Evolutionary conservation across 148 eudicot species (phyloP).

Genomic region (Camellia sinensis): DNA sequence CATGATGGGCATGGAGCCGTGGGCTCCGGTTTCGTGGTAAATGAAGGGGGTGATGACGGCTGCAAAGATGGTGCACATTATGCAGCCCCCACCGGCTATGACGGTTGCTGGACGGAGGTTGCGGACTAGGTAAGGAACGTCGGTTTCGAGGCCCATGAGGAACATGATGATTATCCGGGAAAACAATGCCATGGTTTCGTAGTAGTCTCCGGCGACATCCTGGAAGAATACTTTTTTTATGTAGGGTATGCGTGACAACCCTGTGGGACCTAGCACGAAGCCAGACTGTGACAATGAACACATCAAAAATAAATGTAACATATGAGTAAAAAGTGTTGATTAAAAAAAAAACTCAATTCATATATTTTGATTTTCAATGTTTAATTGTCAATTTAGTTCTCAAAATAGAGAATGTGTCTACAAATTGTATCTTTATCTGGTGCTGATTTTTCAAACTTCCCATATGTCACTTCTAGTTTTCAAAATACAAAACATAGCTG

Average conservation of each 20-base stretch:
- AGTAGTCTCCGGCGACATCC: slow-evolving; percentile 56
- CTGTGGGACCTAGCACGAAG: slow-evolving; percentile 69
- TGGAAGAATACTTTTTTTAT: slow-evolving; percentile 55
- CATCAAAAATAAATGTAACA: not conserved
- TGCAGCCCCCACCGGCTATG: slow-evolving; percentile 42
- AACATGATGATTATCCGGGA: slow-evolving; percentile 78
- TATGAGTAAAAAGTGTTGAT: no score
- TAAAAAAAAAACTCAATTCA: no score
- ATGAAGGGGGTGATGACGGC: slow-evolving; percentile 44
- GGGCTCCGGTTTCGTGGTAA: slow-evolving; percentile 20
- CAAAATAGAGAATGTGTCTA: no score
- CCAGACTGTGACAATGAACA: slow-evolving; percentile 67
- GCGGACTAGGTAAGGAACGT: slow-evolving; percentile 57
- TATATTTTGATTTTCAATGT: no score
- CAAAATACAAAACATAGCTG: no score
- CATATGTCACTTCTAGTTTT: no score
- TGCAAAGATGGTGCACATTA: slow-evolving; percentile 54
- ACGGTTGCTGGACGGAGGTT: slow-evolving; percentile 53
- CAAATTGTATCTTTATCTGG: no score
- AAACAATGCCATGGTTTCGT: slow-evolving; percentile 67
- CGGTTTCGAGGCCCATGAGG: slow-evolving; percentile 80
- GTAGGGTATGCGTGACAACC: slow-evolving; percentile 42
- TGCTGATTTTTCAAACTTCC: no score
- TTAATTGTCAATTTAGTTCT: no score
- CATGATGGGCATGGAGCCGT: slow-evolving; percentile 31